Conservation (phyloP, 192 early-diverging fungal species). For the Mortierella claussenii region DNA sequence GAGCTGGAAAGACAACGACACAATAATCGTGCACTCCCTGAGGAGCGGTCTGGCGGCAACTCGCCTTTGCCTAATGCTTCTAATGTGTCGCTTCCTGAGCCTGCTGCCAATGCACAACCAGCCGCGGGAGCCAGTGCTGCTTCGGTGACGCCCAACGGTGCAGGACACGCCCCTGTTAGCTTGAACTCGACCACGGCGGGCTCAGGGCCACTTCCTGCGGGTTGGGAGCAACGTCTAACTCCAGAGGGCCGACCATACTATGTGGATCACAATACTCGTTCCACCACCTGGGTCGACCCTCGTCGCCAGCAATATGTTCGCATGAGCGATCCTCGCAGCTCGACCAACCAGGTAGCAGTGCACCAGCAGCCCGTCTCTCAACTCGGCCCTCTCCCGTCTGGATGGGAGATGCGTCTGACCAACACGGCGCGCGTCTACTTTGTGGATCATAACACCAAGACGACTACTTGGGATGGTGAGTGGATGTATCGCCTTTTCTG, state of each 20-base stretch:
- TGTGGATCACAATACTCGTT: slow-evolving; percentile 91
- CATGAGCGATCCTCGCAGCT: slow-evolving; percentile 60
- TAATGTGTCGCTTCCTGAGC: slow-evolving; percentile 16
- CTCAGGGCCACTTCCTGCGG: slow-evolving; percentile 82
- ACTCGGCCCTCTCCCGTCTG: slow-evolving; percentile 92
- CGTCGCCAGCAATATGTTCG: slow-evolving; percentile 72
- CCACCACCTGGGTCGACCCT: slow-evolving; percentile 94
- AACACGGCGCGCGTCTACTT: slow-evolving; percentile 96
- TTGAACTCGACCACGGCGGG: slow-evolving; percentile 69
- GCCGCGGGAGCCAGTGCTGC: slow-evolving; percentile 36
- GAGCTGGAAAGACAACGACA: slow-evolving; percentile 83
- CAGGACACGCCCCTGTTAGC: slow-evolving; percentile 50
- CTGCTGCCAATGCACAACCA: slow-evolving; percentile 9
- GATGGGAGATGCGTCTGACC: slow-evolving; percentile 99
- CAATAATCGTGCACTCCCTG: slow-evolving; percentile 86
- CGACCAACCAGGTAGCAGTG: slow-evolving; percentile 67
- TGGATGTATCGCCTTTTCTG: too few relatives aligned
- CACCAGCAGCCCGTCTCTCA: slow-evolving; percentile 79
- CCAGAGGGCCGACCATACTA: slow-evolving; percentile 87
- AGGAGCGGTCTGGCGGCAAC: slow-evolving; percentile 58
- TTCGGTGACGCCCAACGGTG: slow-evolving; percentile 20
- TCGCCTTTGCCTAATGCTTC: slow-evolving; percentile 42
- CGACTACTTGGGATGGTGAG: slow-evolving; percentile 96
- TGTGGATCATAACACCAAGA: slow-evolving; percentile 98
- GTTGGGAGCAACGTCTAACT: slow-evolving; percentile 84